Percentiles rank a stretch among this genome's conserved stretches.
Conservation (phyloP, 768 basidiomycete genomes). For the Boletus sp. region DNA sequence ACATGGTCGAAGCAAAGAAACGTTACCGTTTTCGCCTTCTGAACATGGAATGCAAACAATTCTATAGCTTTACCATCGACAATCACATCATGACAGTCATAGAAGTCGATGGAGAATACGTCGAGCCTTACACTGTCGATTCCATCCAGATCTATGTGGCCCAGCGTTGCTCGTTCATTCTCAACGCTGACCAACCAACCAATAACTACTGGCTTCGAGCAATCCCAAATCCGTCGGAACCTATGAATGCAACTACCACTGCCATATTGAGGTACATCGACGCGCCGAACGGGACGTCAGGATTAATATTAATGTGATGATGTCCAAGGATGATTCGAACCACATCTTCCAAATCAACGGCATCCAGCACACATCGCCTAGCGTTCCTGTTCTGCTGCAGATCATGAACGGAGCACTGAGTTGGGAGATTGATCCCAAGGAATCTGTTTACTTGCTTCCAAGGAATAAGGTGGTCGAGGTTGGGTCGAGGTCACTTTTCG, state of each 20-base stretch:
- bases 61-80: conserved; percentile 28
- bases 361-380: conserved; percentile 11
- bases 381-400: conserved; percentile 18
- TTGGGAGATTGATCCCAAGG: neutral
- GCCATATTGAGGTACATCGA: conserved; percentile 19
- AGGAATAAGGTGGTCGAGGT: conserved; percentile 18
- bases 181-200: conserved; percentile 38
- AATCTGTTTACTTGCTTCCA: conserved; percentile 16
- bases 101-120: conserved; percentile 43
- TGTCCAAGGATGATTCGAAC: conserved; percentile 7
- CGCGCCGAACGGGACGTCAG: conserved; percentile 14
- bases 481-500: too few species aligned
- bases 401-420: conserved; percentile 22
- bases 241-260: conserved; percentile 1
- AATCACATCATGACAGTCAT: conserved; percentile 35
- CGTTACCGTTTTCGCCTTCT: conserved; percentile 42
- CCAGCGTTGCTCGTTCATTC: conserved; percentile 48
- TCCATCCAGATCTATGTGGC: conserved; percentile 35
- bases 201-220: conserved; percentile 39
- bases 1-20: conserved; percentile 32
- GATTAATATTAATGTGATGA: conserved; percentile 17
- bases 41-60: conserved; percentile 36
- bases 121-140: conserved; percentile 40
- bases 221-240: neutral
- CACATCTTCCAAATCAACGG: conserved; percentile 15